Evolutionary conservation across 1,284 basidiomycete genomes (phyloP).

Genomic region (Ceratobasidium sp.): DNA sequence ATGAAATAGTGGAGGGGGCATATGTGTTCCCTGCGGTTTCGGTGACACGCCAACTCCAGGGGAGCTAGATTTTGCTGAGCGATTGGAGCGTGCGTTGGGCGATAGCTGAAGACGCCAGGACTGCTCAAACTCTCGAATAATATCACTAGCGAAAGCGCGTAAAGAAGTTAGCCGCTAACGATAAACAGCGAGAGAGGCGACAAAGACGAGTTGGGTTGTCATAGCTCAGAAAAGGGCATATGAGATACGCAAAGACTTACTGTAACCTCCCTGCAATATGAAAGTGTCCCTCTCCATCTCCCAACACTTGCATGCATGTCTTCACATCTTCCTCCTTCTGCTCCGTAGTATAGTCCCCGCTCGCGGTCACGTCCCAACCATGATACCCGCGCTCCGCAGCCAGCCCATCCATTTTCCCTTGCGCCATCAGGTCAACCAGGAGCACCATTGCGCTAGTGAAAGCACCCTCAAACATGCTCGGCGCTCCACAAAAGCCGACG

Average conservation of each 20-base stretch:
- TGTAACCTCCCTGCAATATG: slow-evolving; percentile 13
- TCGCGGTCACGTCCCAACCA: background rate
- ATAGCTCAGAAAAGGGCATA: background rate
- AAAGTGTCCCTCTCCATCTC: background rate
- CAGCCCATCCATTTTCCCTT: background rate
- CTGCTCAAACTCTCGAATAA: slow-evolving; percentile 15
- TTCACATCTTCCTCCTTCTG: slow-evolving; percentile 21
- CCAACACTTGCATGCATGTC: background rate
- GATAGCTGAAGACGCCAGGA: slow-evolving; percentile 18
- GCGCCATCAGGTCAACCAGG: slow-evolving; percentile 1
- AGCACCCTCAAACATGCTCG: background rate
- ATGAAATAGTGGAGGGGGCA: background rate
- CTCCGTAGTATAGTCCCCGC: background rate
- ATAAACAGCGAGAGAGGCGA: background rate
- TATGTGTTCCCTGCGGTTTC: too few relatives aligned
- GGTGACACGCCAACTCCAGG: background rate
- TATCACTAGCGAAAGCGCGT: background rate
- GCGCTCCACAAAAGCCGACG: too few relatives aligned
- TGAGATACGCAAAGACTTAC: background rate
- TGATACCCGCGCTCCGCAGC: background rate
- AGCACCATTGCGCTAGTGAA: slow-evolving; percentile 7
- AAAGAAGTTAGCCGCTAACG: background rate
- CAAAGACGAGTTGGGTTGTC: background rate
- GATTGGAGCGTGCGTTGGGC: slow-evolving; percentile 7
- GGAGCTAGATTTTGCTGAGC: background rate